A percentile compares a stretch with the other conserved stretches of the same genome.
Conservation (phyloP, 345 rosid genomes). For the Microthlaspi erraticum region DNA sequence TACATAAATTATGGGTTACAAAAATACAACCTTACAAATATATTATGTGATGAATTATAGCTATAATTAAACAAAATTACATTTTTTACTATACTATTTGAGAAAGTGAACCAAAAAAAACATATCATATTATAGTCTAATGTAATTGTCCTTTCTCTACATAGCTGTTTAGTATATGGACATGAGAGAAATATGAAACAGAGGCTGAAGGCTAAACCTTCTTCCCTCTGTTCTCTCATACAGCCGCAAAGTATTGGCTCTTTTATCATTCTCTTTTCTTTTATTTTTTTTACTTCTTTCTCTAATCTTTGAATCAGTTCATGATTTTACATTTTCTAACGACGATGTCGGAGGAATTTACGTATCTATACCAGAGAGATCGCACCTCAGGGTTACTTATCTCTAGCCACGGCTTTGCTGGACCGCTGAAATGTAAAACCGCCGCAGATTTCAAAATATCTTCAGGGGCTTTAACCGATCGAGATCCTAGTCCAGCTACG, state of each 20-base stretch:
- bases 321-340: conserved; percentile 73
- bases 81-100: conserved; percentile 23
- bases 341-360: conserved; percentile 71
- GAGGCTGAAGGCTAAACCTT: conserved; percentile 94
- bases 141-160: conserved; percentile 20
- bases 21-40: conserved; percentile 25
- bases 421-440: conserved; percentile 90
- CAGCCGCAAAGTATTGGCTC: conserved; percentile 30
- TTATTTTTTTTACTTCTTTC: conserved; percentile 19
- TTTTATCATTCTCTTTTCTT: conserved; percentile 7
- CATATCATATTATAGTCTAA: conserved; percentile 28
- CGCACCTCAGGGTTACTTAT: conserved; percentile 69
- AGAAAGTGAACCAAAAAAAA: background rate
- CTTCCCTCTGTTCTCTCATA: conserved; percentile 64
- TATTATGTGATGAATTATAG: conserved; percentile 19
- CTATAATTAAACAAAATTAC: conserved; percentile 35
- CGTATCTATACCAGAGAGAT: conserved; percentile 69
- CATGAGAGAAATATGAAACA: conserved; percentile 52
- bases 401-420: conserved; percentile 96
- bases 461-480: conserved; percentile 43
- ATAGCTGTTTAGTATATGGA: conserved; percentile 47
- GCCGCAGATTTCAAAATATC: conserved; percentile 63
- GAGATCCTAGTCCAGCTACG: conserved; percentile 76
- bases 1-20: conserved; percentile 24
- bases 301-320: conserved; percentile 49